Conservation (phyloP, 768 basidiomycete genomes). For the Leccinum uliginosum region DNA sequence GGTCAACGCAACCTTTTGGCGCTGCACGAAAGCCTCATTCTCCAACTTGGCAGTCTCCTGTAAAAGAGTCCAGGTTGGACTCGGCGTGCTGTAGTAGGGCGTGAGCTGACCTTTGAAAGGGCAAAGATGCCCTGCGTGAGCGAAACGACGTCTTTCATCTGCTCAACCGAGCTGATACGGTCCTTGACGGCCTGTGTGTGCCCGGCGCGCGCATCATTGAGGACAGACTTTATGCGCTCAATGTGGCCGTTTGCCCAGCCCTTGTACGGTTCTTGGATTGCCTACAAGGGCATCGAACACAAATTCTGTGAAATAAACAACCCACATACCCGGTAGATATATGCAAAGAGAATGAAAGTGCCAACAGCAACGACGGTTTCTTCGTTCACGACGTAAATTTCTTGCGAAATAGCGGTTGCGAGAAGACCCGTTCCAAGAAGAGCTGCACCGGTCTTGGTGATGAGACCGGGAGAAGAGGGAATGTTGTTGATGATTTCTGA, state of each 20-base stretch:
- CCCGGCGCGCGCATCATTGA: constrained; percentile 76
- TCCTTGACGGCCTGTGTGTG: constrained; percentile 93
- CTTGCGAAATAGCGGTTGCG: constrained; percentile 92
- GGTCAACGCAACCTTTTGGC: constrained; percentile 83
- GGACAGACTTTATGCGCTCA: constrained; percentile 73
- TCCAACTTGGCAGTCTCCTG: constrained; percentile 93
- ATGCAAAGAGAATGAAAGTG: constrained; percentile 76
- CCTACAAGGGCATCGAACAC: constrained; percentile 37
- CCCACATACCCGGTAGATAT: constrained; percentile 68
- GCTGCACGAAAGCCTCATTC: constrained; percentile 82
- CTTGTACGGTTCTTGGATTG: constrained; percentile 80
- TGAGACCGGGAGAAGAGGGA: constrained; percentile 77
- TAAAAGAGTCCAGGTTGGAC: not conserved
- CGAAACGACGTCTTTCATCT: constrained; percentile 94
- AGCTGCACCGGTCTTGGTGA: constrained; percentile 94
- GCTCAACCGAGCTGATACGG: constrained; percentile 85
- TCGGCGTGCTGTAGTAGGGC: not conserved
- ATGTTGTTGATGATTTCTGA: constrained; percentile 85
- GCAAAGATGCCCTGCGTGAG: constrained; percentile 89
- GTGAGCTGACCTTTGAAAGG: constrained; percentile 71
- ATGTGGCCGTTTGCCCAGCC: constrained; percentile 92
- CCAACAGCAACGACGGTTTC: constrained; percentile 88
- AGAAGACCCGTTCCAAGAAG: constrained; percentile 85
- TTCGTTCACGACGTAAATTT: constrained; percentile 97
- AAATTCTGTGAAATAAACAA: not conserved